Percentiles rank a stretch among this genome's conserved stretches.
These are phyloP conservation scores for Alternaria sp. DNA, from an alignment of 2,329 filamentous ascomycete species.

Conservation along the genomic window DNA sequence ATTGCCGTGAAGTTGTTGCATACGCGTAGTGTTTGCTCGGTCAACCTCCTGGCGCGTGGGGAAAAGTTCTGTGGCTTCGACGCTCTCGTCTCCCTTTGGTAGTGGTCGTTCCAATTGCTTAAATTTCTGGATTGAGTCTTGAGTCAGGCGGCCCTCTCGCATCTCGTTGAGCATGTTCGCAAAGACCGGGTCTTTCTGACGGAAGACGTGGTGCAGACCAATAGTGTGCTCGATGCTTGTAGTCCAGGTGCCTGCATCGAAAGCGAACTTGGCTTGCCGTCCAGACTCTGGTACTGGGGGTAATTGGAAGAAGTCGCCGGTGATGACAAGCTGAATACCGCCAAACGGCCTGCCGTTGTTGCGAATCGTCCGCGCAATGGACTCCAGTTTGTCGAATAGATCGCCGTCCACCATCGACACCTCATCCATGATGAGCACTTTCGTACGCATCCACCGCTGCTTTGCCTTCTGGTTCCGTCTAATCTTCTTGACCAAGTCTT, in stretches of 20 bases:
- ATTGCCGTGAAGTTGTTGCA: slow-evolving; percentile 74
- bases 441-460: slow-evolving; percentile 86
- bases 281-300: slow-evolving; percentile 86
- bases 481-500: slow-evolving; percentile 86
- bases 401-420: slow-evolving; percentile 99
- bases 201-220: slow-evolving; percentile 92
- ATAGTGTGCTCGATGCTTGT: slow-evolving; percentile 96
- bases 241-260: slow-evolving; percentile 89
- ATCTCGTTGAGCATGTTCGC: slow-evolving; percentile 98
- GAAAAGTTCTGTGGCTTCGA: slow-evolving; percentile 90
- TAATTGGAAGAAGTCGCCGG: slow-evolving; percentile 96
- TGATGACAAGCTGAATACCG: slow-evolving; percentile 93
- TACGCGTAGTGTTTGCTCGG: slow-evolving; percentile 76
- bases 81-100: slow-evolving; percentile 70
- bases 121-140: slow-evolving; percentile 79
- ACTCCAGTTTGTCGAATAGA: slow-evolving; percentile 92
- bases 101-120: slow-evolving; percentile 71
- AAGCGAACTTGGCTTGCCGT: slow-evolving; percentile 83
- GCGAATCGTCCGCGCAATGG: slow-evolving; percentile 81
- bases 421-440: slow-evolving; percentile 89
- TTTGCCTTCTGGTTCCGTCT: slow-evolving; percentile 86
- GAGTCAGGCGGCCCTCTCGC: slow-evolving; percentile 81
- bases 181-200: slow-evolving; percentile 89
- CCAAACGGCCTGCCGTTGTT: slow-evolving; percentile 94
- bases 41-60: slow-evolving; percentile 92